A percentile compares a stretch with the other conserved stretches of the same genome.
Conservation (phyloP, 345 rosid species). For the Corchorus olitorius region DNA sequence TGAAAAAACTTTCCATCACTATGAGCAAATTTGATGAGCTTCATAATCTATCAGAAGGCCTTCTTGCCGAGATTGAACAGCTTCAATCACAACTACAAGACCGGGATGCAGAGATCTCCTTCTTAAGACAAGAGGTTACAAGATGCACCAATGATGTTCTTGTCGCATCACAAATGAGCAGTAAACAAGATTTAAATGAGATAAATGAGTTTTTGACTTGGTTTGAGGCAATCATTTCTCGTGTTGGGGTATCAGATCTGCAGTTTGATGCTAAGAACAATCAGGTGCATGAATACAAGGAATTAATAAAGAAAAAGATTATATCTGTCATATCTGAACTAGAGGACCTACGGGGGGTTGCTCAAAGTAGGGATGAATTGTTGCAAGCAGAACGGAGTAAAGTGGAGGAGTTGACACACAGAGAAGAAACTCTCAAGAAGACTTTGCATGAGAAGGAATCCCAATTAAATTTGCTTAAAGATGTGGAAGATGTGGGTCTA, state of each 20-base stretch:
- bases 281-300: slow-evolving; percentile 54
- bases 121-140: slow-evolving; percentile 95
- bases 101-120: slow-evolving; percentile 87
- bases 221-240: slow-evolving; percentile 60
- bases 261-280: slow-evolving; percentile 40
- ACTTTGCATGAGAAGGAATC: slow-evolving; percentile 68
- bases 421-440: slow-evolving; percentile 64
- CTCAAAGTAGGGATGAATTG: slow-evolving; percentile 61
- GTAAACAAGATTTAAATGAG: slow-evolving; percentile 57
- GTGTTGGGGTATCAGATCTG: slow-evolving; percentile 41
- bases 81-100: slow-evolving; percentile 85
- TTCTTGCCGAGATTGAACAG: slow-evolving; percentile 83
- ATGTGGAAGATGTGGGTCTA: slow-evolving; percentile 40
- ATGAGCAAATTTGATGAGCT: slow-evolving; percentile 93
- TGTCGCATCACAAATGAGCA: slow-evolving; percentile 64
- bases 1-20: slow-evolving; percentile 82
- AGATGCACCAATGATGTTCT: slow-evolving; percentile 91
- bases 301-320: slow-evolving; percentile 60
- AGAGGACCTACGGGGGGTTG: slow-evolving; percentile 50
- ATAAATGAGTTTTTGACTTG: slow-evolving; percentile 57
- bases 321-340: slow-evolving; percentile 56
- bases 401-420: slow-evolving; percentile 65
- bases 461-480: slow-evolving; percentile 56
- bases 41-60: slow-evolving; percentile 79
- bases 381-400: slow-evolving; percentile 72